Conservation (phyloP, 2,329 filamentous ascomycete genomes). For the Hymenoscyphus salicellus region DNA sequence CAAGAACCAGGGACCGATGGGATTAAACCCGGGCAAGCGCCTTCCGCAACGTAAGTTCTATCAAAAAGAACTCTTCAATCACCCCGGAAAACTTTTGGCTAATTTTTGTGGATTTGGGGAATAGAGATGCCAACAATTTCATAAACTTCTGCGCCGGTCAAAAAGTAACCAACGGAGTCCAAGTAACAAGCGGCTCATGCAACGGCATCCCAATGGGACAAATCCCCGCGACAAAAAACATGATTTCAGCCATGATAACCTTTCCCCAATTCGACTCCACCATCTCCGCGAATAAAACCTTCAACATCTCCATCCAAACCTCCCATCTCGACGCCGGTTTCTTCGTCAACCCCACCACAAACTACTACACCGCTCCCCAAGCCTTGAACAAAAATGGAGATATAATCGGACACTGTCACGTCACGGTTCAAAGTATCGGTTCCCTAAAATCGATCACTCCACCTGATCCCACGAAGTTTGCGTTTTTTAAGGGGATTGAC, state of each 20-base stretch:
- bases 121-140: constrained; percentile 45
- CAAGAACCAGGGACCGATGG: constrained; percentile 40
- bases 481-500: constrained; percentile 41
- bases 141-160: constrained; percentile 31
- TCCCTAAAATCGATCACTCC: constrained; percentile 27
- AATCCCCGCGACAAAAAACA: constrained; percentile 17
- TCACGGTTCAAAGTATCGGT: constrained; percentile 37
- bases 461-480: constrained; percentile 31
- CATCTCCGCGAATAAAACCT: constrained; percentile 19
- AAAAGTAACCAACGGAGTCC: constrained; percentile 57
- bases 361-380: constrained; percentile 39
- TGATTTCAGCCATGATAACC: constrained; percentile 25
- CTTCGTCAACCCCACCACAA: constrained; percentile 37
- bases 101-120: not conserved
- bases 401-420: constrained; percentile 37
- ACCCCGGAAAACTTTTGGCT: too few relatives aligned
- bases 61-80: too few relatives aligned
- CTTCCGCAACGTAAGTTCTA: constrained; percentile 33
- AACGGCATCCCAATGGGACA: constrained; percentile 39
- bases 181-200: constrained; percentile 57
- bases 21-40: constrained; percentile 39
- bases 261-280: constrained; percentile 23
- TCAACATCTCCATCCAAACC: constrained; percentile 35
- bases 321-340: constrained; percentile 33
- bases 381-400: constrained; percentile 27